Evolutionary conservation across 345 rosid species (phyloP).

Genomic region (Odontarrhena argentea): DNA sequence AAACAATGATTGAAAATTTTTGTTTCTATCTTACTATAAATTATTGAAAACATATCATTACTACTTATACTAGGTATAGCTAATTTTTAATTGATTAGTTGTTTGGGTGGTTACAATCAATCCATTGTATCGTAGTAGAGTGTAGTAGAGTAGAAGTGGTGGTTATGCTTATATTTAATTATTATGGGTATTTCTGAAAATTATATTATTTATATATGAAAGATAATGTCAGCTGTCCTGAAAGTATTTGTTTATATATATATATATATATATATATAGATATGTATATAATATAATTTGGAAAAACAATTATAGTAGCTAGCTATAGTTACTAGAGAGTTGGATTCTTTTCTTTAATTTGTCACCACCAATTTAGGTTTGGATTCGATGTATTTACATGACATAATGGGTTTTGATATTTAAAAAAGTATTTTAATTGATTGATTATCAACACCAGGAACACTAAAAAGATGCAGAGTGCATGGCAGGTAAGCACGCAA

Average conservation of each 20-base stretch:
- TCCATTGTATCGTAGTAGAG: conserved; percentile 12
- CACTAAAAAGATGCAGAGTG: conserved; percentile 23
- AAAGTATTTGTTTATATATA: conserved; percentile 13
- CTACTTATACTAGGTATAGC: conserved; percentile 4
- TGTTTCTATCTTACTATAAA: not conserved
- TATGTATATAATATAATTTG: not conserved
- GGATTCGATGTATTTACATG: conserved; percentile 39
- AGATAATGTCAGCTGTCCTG: conserved; percentile 19
- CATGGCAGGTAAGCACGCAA: conserved; percentile 20
- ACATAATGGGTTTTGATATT: conserved; percentile 21
- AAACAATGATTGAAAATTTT: not conserved
- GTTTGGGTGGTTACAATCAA: conserved; percentile 21
- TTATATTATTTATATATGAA: conserved; percentile 1
- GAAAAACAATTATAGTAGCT: conserved; percentile 6
- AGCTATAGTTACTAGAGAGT: conserved; percentile 25
- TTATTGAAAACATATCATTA: not conserved
- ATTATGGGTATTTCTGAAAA: not conserved
- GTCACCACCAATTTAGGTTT: conserved; percentile 20
- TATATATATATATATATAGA: no score
- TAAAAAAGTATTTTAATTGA: not conserved
- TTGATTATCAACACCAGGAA: conserved; percentile 1
- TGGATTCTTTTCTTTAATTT: conserved; percentile 20
- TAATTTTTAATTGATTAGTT: not conserved
- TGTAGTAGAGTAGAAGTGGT: conserved; percentile 10
- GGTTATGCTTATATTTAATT: not conserved